Evolutionary conservation across 2,329 filamentous ascomycete species (phyloP).

Genomic region (Cercospora zeae-maydis): DNA sequence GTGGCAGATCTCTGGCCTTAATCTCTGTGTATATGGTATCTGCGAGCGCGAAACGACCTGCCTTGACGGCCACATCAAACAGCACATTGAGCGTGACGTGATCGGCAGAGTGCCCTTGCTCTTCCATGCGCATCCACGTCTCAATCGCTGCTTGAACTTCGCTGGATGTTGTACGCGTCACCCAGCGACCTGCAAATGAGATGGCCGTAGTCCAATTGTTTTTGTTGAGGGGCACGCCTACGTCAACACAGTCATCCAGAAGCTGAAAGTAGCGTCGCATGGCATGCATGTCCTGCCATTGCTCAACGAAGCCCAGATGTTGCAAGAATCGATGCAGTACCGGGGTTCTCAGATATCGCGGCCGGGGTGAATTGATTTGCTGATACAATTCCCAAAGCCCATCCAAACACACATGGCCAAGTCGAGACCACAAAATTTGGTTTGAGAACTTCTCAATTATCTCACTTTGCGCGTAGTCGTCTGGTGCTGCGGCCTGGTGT

Average conservation of each 20-base stretch:
- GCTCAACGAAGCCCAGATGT: slow-evolving; percentile 61
- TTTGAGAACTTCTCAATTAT: slow-evolving; percentile 14
- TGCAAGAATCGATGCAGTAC: slow-evolving; percentile 64
- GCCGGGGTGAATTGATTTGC: slow-evolving; percentile 51
- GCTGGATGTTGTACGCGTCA: slow-evolving; percentile 54
- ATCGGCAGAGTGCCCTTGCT: slow-evolving; percentile 61
- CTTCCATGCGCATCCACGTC: slow-evolving; percentile 89
- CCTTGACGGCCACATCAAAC: slow-evolving; percentile 82
- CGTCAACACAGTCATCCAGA: slow-evolving; percentile 74
- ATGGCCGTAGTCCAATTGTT: slow-evolving; percentile 83
- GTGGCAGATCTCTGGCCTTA: slow-evolving; percentile 61
- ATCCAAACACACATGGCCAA: slow-evolving; percentile 22
- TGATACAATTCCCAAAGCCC: slow-evolving; percentile 53
- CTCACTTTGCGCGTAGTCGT: slow-evolving; percentile 22
- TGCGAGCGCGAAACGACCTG: slow-evolving; percentile 76
- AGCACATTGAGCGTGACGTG: slow-evolving; percentile 89
- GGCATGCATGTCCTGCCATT: slow-evolving; percentile 50
- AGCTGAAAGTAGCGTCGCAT: slow-evolving; percentile 82
- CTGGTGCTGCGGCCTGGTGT: slow-evolving; percentile 24
- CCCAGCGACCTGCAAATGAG: slow-evolving; percentile 71
- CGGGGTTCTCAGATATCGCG: slow-evolving; percentile 47
- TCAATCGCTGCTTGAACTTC: slow-evolving; percentile 68
- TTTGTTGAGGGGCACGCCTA: slow-evolving; percentile 63
- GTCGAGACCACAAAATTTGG: slow-evolving; percentile 10
- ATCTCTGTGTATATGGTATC: slow-evolving; percentile 85